Evolutionary conservation across 148 eudicot genomes (phyloP).

Genomic region (Salicornia ramosissima): DNA sequence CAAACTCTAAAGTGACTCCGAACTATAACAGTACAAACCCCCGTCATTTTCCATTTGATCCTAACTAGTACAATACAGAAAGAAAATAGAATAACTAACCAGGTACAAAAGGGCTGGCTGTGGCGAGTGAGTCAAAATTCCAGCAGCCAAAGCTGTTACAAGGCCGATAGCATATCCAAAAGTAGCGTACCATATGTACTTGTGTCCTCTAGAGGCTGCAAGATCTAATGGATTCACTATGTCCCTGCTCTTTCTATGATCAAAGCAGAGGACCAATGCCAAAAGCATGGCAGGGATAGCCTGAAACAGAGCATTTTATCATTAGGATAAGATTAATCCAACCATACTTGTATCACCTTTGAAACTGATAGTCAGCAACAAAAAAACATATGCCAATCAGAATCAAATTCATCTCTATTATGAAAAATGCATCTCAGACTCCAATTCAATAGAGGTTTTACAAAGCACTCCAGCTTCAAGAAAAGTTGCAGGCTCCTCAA

Average conservation of each 20-base stretch:
- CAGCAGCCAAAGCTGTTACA: conserved; percentile 83
- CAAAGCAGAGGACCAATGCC: conserved; percentile 85
- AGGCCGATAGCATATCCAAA: conserved; percentile 83
- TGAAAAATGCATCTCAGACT: neutral
- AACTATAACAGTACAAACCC: neutral
- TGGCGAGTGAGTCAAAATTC: conserved; percentile 84
- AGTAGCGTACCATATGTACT: conserved; percentile 82
- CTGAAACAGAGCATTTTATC: conserved; percentile 33
- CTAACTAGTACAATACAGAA: too few relatives aligned
- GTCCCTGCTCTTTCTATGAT: conserved; percentile 64
- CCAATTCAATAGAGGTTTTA: neutral
- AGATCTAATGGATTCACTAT: conserved; percentile 40
- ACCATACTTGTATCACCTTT: neutral
- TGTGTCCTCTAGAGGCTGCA: conserved; percentile 58
- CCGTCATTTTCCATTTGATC: neutral
- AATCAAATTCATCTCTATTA: neutral
- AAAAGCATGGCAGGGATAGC: conserved; percentile 98
- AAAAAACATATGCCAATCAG: neutral
- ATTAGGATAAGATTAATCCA: neutral
- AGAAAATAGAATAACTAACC: conserved; percentile 36
- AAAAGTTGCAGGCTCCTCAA: neutral
- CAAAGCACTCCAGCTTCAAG: neutral
- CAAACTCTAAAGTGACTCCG: too few relatives aligned
- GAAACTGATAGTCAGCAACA: neutral
- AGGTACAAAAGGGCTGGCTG: conserved; percentile 98